A percentile compares a stretch with the other conserved stretches of the same genome.
phyloP scores from a whole-genome alignment of 805 yeast species.

The Kuraishia ogatae region DNA sequence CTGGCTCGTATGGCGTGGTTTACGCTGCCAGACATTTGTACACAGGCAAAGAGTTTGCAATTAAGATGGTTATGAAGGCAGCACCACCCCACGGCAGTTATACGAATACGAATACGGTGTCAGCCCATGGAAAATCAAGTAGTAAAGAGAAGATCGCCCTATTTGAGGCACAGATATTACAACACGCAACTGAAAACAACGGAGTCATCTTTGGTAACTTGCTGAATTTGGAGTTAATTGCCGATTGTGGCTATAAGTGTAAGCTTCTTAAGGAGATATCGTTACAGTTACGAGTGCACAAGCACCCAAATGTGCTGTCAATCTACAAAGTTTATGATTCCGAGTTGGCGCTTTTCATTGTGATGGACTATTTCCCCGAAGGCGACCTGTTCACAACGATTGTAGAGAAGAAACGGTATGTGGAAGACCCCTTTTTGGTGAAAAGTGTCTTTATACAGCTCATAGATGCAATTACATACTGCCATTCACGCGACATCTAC shows the following conservation, averaged over 20 bases:
- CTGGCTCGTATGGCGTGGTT: conserved; percentile 83
- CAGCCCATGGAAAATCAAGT: conserved; percentile 5
- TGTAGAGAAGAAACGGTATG: conserved; percentile 62
- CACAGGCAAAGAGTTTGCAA: conserved; percentile 49
- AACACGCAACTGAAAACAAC: conserved; percentile 16
- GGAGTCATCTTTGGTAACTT: conserved; percentile 19
- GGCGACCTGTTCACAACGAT: conserved; percentile 86
- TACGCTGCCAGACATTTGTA: conserved; percentile 53
- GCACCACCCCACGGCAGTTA: conserved; percentile 13
- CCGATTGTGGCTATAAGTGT: conserved; percentile 22
- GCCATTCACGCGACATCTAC: conserved; percentile 76
- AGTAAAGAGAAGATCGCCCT: conserved; percentile 20
- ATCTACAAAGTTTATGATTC: conserved; percentile 67
- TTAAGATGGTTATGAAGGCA: conserved; percentile 58
- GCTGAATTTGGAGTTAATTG: conserved; percentile 26
- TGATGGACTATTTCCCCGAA: conserved; percentile 80
- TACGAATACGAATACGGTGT: conserved; percentile 6
- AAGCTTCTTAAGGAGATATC: conserved; percentile 56
- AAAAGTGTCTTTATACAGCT: conserved; percentile 65
- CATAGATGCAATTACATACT: conserved; percentile 72
- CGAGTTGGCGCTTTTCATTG: conserved; percentile 50
- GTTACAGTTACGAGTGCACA: conserved; percentile 65
- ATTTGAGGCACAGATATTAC: conserved; percentile 18
- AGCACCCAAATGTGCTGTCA: conserved; percentile 70
- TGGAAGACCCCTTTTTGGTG: conserved; percentile 37